Percentiles rank a stretch among this genome's conserved stretches.
phyloP scores from a whole-genome alignment of 2,329 filamentous ascomycete genomes.

The Periconia digitata region DNA sequence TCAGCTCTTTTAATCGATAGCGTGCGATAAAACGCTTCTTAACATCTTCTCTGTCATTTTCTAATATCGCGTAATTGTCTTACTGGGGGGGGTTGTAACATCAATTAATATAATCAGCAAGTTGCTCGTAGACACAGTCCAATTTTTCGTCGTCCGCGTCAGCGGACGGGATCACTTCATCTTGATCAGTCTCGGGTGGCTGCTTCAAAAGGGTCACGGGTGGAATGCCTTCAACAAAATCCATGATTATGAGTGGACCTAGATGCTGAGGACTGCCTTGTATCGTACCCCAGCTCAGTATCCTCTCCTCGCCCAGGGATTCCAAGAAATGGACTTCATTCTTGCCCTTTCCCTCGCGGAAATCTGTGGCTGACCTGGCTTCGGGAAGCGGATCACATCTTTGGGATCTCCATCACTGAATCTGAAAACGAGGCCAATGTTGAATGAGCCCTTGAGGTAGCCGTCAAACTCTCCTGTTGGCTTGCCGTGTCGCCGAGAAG shows the following conservation, averaged over 20 bases:
- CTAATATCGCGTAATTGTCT: conserved; percentile 21
- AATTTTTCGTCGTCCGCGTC: conserved; percentile 22
- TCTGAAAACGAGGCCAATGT: conserved; percentile 18
- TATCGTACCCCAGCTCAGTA: conserved; percentile 19
- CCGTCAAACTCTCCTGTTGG: conserved; percentile 14
- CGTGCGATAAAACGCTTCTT: conserved; percentile 23
- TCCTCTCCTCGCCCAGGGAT: conserved; percentile 16
- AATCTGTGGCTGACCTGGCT: conserved; percentile 17
- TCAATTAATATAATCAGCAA: conserved; percentile 23
- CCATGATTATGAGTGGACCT: conserved; percentile 30
- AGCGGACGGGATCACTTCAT: conserved; percentile 18
- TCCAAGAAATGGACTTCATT: conserved; percentile 20
- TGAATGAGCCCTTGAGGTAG: conserved; percentile 26
- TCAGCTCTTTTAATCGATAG: conserved; percentile 14
- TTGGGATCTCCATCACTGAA: conserved; percentile 19
- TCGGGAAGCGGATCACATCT: conserved; percentile 22
- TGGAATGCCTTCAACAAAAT: conserved; percentile 19
- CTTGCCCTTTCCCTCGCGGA: conserved; percentile 20
- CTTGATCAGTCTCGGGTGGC: conserved; percentile 21
- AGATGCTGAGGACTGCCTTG: conserved; percentile 23
- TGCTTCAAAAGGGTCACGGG: conserved; percentile 14
- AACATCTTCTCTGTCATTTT: conserved; percentile 23
- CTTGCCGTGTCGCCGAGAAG: conserved; percentile 11
- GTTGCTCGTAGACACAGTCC: conserved; percentile 20
- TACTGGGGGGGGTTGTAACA: conserved; percentile 15